These are phyloP conservation scores for Mycena epipterygia DNA, from an alignment of 768 basidiomycete species.

Conservation along the genomic window DNA sequence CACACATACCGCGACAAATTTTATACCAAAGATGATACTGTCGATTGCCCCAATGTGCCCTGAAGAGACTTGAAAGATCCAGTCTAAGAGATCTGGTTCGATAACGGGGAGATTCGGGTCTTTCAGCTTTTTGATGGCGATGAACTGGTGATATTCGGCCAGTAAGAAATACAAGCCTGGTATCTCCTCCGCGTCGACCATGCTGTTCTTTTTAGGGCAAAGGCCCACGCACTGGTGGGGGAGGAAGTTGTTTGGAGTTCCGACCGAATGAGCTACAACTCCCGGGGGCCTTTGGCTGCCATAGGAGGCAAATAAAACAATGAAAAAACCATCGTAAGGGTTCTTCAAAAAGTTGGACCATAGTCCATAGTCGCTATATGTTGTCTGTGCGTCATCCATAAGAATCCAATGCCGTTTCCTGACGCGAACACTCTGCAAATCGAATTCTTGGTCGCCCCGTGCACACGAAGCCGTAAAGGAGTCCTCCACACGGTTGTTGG, in stretches of 20 bases:
- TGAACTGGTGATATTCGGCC: not conserved
- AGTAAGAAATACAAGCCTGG: not conserved
- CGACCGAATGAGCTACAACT: not conserved
- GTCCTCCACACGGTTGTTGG: too few relatives aligned
- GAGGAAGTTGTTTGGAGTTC: not conserved
- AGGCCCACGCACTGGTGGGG: not conserved
- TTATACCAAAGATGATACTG: not conserved
- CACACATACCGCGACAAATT: not conserved
- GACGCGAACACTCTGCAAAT: not conserved
- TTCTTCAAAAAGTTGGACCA: not conserved
- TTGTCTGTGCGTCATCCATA: not conserved
- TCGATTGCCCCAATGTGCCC: not conserved
- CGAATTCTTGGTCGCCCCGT: not conserved
- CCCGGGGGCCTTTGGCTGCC: not conserved
- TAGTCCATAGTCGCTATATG: not conserved
- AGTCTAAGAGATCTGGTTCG: not conserved
- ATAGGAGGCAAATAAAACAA: not conserved
- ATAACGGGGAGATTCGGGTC: not conserved
- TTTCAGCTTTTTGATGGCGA: not conserved
- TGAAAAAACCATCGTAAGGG: not conserved
- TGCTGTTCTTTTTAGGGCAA: not conserved
- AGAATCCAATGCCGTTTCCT: not conserved
- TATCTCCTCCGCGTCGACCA: not conserved
- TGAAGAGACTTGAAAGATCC: not conserved
- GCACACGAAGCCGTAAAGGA: too few relatives aligned